phyloP scores from a whole-genome alignment of 1,284 basidiomycete genomes.

The Athelia sp. region DNA sequence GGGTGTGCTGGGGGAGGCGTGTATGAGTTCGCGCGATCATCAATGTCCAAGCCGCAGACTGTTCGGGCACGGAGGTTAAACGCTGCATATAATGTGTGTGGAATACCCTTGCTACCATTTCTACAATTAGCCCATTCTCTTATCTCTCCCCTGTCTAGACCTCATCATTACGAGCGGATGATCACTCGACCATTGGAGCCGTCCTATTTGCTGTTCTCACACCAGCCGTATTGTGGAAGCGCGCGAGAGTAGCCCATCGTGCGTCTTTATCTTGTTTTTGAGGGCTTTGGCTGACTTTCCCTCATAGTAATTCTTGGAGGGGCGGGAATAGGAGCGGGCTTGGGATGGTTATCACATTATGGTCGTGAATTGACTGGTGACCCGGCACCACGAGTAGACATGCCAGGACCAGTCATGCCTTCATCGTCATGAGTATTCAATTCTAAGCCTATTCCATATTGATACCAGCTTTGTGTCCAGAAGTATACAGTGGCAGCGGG shows the following conservation, averaged over 20 bases:
- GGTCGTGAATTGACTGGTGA: slow-evolving; percentile 46
- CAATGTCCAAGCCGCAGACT: slow-evolving; percentile 33
- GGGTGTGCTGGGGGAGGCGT: slow-evolving; percentile 34
- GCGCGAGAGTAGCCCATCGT: slow-evolving; percentile 43
- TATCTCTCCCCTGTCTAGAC: slow-evolving; percentile 32
- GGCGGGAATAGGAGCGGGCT: slow-evolving; percentile 43
- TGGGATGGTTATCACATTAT: slow-evolving; percentile 54
- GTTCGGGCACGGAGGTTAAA: slow-evolving; percentile 34
- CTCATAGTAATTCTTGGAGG: slow-evolving; percentile 5
- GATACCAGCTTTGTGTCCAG: no score
- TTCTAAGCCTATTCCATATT: no score
- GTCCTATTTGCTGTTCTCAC: slow-evolving; percentile 56
- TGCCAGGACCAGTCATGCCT: slow-evolving; percentile 18
- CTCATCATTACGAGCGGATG: slow-evolving; percentile 52
- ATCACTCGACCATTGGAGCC: slow-evolving; percentile 66
- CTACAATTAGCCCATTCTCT: slow-evolving; percentile 2
- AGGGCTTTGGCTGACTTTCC: not conserved
- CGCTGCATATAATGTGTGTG: slow-evolving; percentile 50
- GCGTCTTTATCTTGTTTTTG: not conserved
- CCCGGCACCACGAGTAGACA: slow-evolving; percentile 32
- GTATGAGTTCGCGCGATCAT: slow-evolving; percentile 39
- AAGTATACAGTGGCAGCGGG: no score
- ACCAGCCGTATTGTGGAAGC: slow-evolving; percentile 66
- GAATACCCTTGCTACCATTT: slow-evolving; percentile 7
- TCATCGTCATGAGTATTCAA: no score